A percentile compares a stretch with the other conserved stretches of the same genome.
phyloP scores from a whole-genome alignment of 345 rosid species.

The Noccaea caerulescens region DNA sequence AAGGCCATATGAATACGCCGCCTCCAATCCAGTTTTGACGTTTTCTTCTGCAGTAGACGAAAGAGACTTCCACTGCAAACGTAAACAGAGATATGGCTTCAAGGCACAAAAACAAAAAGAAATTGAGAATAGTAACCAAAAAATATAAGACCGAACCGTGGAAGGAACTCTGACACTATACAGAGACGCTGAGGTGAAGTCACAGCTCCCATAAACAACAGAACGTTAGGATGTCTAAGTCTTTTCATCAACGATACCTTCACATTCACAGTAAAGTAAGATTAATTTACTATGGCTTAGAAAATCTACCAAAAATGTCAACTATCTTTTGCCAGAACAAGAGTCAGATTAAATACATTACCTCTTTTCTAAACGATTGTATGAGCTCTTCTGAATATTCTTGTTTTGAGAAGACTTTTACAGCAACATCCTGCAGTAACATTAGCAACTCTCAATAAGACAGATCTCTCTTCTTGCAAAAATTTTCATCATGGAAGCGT shows the following conservation, averaged over 20 bases:
- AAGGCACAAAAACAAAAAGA: neutral
- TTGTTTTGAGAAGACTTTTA: constrained; percentile 93
- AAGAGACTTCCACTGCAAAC: constrained; percentile 89
- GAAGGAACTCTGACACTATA: constrained; percentile 98
- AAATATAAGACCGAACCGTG: constrained; percentile 66
- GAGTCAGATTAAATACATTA: constrained; percentile 33
- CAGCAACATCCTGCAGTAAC: constrained; percentile 88
- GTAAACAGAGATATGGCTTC: constrained; percentile 25
- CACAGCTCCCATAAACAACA: constrained; percentile 98
- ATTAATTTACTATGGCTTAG: constrained; percentile 7
- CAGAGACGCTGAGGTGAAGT: constrained; percentile 90
- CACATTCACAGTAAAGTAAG: constrained; percentile 26
- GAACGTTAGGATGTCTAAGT: constrained; percentile 91
- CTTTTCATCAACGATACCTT: constrained; percentile 94
- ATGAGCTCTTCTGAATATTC: constrained; percentile 90
- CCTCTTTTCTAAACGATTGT: constrained; percentile 89
- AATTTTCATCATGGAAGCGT: neutral
- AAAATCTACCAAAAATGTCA: constrained; percentile 16
- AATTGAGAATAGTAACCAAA: constrained; percentile 26
- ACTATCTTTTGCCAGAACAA: constrained; percentile 2
- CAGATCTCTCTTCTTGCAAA: constrained; percentile 11
- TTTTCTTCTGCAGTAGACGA: constrained; percentile 75
- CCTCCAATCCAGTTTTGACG: constrained; percentile 88
- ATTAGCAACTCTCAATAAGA: constrained; percentile 36
- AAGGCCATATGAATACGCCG: constrained; percentile 83